Evolutionary conservation across 169 alveolate species (phyloP).

Genomic region (Plasmodium ovale): DNA sequence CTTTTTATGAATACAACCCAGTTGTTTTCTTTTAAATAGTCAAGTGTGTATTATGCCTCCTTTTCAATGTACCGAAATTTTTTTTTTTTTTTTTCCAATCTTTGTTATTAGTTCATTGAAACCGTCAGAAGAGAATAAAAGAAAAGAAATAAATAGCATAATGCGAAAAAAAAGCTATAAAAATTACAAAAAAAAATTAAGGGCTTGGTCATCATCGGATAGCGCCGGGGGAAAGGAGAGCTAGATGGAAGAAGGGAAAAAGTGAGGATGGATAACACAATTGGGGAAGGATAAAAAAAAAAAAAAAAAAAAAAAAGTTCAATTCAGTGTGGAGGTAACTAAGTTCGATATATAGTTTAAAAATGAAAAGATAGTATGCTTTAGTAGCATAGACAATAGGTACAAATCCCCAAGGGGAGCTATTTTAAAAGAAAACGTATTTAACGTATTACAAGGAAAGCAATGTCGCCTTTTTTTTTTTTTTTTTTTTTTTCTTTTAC

Average conservation of each 20-base stretch:
- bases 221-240: slow-evolving; percentile 10
- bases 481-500: no score
- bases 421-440: no score
- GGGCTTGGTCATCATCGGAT: slow-evolving; percentile 55
- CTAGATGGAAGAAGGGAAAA: neutral
- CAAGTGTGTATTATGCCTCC: neutral
- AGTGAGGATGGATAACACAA: neutral
- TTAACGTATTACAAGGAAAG: no score
- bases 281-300: neutral
- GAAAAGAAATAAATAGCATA: slow-evolving; percentile 53
- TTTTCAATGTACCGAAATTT: neutral
- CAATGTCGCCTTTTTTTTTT: no score
- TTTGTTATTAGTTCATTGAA: slow-evolving; percentile 19
- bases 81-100: neutral
- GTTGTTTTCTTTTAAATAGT: neutral
- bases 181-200: slow-evolving; percentile 21
- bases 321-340: no score
- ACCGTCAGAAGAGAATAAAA: neutral
- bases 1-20: neutral
- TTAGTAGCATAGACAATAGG: no score
- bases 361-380: no score
- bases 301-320: neutral
- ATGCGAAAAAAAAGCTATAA: slow-evolving; percentile 50
- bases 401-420: no score
- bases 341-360: no score